Conservation (phyloP, 2,329 filamentous ascomycete species). For the Coniochaeta hoffmannii region DNA sequence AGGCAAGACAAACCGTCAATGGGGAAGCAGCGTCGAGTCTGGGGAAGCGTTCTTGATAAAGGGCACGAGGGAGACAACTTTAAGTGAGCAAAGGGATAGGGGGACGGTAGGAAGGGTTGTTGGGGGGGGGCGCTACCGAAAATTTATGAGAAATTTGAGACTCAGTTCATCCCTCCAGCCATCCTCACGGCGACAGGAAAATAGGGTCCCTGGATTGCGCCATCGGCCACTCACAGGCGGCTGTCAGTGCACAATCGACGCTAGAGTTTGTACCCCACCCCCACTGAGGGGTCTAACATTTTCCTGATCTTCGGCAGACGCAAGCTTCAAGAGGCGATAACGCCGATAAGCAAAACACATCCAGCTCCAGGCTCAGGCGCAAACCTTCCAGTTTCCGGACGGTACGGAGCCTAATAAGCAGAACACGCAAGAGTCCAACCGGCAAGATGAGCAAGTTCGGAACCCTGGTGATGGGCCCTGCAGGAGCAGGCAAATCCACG, state of each 20-base stretch:
- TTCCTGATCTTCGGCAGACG: no score
- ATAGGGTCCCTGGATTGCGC: not conserved
- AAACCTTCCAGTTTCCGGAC: no score
- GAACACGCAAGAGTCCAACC: no score
- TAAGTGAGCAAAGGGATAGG: not conserved
- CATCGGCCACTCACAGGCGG: not conserved
- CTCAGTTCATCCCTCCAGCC: not conserved
- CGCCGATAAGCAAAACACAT: no score
- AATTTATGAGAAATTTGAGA: slow-evolving; percentile 7
- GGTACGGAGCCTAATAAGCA: no score
- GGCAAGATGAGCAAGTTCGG: slow-evolving; percentile 93
- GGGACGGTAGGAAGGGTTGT: not conserved
- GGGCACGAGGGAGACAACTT: slow-evolving; percentile 15
- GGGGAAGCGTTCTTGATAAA: slow-evolving; percentile 11
- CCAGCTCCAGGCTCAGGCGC: no score
- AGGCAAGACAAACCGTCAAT: slow-evolving; percentile 4
- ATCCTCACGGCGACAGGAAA: not conserved
- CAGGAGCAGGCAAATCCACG: slow-evolving; percentile 92
- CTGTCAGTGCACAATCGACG: no score
- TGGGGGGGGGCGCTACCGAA: slow-evolving; percentile 3
- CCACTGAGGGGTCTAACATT: no score
- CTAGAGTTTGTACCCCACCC: no score
- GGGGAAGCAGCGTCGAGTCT: not conserved
- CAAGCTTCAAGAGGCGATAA: no score
- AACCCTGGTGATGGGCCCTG: slow-evolving; percentile 90